Evolutionary conservation across 768 basidiomycete species (phyloP).

Genomic region (Hericium coralloides): DNA sequence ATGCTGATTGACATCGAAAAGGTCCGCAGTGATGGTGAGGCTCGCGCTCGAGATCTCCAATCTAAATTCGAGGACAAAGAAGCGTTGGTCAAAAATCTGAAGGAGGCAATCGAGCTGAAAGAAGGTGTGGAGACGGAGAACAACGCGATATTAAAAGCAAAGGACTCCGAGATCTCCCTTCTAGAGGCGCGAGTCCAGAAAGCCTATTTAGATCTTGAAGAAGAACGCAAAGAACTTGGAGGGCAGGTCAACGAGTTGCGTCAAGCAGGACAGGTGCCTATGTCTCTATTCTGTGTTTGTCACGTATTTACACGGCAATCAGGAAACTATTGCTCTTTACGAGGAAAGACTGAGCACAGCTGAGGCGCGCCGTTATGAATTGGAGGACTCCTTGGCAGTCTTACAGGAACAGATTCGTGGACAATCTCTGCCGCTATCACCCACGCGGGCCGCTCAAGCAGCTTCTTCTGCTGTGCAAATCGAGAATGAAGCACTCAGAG

Average conservation of each 20-base stretch:
- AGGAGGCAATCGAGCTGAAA: constrained; percentile 43
- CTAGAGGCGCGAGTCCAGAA: constrained; percentile 41
- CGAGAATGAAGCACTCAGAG: constrained; percentile 87
- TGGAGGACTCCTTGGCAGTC: constrained; percentile 52
- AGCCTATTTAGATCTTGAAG: constrained; percentile 36
- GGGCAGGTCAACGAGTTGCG: constrained; percentile 77
- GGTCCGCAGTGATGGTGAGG: constrained; percentile 36
- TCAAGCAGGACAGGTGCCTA: constrained; percentile 71
- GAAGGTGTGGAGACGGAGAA: constrained; percentile 42
- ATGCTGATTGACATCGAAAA: constrained; percentile 35
- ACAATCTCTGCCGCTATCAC: constrained; percentile 24
- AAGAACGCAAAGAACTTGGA: constrained; percentile 60
- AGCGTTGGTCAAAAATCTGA: constrained; percentile 36
- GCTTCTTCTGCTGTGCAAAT: constrained; percentile 76
- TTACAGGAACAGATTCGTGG: constrained; percentile 45
- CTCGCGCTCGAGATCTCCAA: constrained; percentile 32
- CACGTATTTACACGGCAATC: constrained; percentile 5
- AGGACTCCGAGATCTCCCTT: constrained; percentile 50
- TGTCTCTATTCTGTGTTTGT: background rate
- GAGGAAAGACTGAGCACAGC: constrained; percentile 75
- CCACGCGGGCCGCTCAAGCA: constrained; percentile 27
- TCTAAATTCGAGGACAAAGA: constrained; percentile 37
- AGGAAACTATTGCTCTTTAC: constrained; percentile 94
- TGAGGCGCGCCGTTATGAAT: constrained; percentile 67
- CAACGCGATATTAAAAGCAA: constrained; percentile 40